phyloP scores from a whole-genome alignment of 306 rosid genomes.

The Urtica urens region DNA sequence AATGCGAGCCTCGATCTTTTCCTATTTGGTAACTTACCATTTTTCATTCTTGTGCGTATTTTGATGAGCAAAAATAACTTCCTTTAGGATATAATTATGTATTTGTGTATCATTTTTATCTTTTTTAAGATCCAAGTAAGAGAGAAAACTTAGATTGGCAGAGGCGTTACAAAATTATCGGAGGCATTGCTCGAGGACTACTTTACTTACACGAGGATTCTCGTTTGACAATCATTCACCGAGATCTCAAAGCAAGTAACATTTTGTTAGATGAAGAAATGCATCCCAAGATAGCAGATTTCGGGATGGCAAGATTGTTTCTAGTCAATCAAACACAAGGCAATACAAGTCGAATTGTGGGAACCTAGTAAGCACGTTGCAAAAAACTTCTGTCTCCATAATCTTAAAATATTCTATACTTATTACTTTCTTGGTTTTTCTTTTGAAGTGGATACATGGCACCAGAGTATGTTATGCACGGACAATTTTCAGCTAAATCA shows the following conservation, averaged over 20 bases:
- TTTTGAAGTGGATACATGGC: not conserved
- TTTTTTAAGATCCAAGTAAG: not conserved
- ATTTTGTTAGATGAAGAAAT: no score
- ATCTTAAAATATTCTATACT: not conserved
- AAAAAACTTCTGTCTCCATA: not conserved
- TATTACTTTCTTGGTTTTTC: not conserved
- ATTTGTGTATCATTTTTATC: no score
- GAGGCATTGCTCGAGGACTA: constrained; percentile 1
- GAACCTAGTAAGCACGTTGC: no score
- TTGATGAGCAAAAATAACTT: no score
- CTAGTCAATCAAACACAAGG: not conserved
- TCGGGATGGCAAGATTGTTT: not conserved
- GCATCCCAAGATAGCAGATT: not conserved
- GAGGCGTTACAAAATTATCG: not conserved
- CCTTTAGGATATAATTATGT: no score
- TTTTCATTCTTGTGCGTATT: no score
- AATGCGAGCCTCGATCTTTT: constrained; percentile 8
- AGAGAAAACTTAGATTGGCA: not conserved
- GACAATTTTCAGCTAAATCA: not conserved
- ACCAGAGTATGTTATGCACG: not conserved
- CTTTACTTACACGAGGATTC: not conserved
- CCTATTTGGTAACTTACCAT: constrained; percentile 6
- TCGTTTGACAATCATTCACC: not conserved
- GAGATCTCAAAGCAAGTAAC: no score
- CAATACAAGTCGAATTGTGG: not conserved